A percentile compares a stretch with the other conserved stretches of the same genome.
These are phyloP conservation scores for Torulaspora pretoriensis DNA, from an alignment of 1,139 yeast genomes.

Conservation along the genomic window DNA sequence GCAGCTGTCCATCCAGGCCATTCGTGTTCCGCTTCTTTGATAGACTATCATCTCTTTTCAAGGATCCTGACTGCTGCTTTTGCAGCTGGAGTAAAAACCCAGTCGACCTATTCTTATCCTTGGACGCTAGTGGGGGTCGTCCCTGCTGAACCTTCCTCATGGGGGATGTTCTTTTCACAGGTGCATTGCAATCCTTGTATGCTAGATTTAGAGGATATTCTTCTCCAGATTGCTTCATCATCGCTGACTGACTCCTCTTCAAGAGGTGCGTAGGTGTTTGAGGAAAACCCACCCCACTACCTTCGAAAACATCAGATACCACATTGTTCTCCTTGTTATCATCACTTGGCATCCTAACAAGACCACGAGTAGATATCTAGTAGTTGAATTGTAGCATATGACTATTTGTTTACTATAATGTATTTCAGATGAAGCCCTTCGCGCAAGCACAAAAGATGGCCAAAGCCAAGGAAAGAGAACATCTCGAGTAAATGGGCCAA, in stretches of 20 bases:
- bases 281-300: slow-evolving; percentile 14
- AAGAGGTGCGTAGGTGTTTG: slow-evolving; percentile 27
- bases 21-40: slow-evolving; percentile 10
- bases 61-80: slow-evolving; percentile 1
- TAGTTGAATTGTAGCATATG: neutral
- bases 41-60: slow-evolving; percentile 8
- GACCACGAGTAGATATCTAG: neutral
- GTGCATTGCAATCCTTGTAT: slow-evolving; percentile 2
- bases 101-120: slow-evolving; percentile 29
- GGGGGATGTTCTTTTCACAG: slow-evolving; percentile 15
- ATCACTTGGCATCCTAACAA: slow-evolving; percentile 8
- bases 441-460: slow-evolving; percentile 6
- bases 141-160: slow-evolving; percentile 14
- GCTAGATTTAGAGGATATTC: slow-evolving; percentile 3
- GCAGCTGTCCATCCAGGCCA: slow-evolving; percentile 13
- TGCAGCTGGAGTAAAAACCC: slow-evolving; percentile 11
- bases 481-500: too few relatives aligned
- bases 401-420: neutral
- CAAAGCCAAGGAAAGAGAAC: neutral
- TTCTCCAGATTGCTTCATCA: slow-evolving; percentile 10
- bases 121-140: slow-evolving; percentile 33
- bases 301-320: slow-evolving; percentile 9
- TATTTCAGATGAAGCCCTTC: slow-evolving; percentile 2
- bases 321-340: slow-evolving; percentile 27
- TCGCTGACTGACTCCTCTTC: slow-evolving; percentile 25